A percentile compares a stretch with the other conserved stretches of the same genome.
Evolutionary conservation across 257 asterid species (phyloP).

Genomic region (Solanum gandarillasii): DNA sequence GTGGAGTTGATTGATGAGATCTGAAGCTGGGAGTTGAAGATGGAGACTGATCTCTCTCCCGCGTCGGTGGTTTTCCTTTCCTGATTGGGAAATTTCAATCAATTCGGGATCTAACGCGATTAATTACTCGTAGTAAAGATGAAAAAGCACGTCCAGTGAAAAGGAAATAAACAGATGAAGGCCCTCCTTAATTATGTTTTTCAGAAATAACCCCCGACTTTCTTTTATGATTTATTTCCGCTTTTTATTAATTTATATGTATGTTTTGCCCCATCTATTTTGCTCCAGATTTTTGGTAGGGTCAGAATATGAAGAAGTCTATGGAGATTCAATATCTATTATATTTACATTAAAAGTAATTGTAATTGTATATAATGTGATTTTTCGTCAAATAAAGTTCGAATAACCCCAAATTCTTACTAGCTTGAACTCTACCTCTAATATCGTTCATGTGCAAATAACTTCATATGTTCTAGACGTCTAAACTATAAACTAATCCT

Average conservation of each 20-base stretch:
- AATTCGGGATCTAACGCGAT: neutral
- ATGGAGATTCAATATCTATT: too few species aligned
- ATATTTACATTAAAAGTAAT: too few species aligned
- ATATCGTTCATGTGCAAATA: neutral
- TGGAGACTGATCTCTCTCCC: neutral
- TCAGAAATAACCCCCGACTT: neutral
- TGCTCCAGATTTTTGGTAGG: neutral
- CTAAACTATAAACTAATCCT: neutral
- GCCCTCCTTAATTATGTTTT: neutral
- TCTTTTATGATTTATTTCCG: neutral
- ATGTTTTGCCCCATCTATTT: neutral
- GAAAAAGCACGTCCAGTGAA: neutral
- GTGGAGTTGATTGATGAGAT: neutral
- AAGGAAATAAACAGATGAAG: neutral
- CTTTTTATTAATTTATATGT: neutral
- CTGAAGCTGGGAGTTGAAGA: conserved; percentile 4
- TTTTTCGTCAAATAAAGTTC: too few species aligned
- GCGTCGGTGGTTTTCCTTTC: conserved; percentile 4
- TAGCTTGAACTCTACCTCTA: neutral
- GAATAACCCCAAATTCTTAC: neutral
- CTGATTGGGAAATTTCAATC: neutral
- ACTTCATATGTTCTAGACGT: neutral
- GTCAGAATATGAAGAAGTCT: too few species aligned
- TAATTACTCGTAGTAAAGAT: neutral
- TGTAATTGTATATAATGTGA: too few species aligned